A percentile compares a stretch with the other conserved stretches of the same genome.
These are phyloP conservation scores for Fusarium anthophilum DNA, from an alignment of 2,329 filamentous ascomycete genomes.

Conservation along the genomic window DNA sequence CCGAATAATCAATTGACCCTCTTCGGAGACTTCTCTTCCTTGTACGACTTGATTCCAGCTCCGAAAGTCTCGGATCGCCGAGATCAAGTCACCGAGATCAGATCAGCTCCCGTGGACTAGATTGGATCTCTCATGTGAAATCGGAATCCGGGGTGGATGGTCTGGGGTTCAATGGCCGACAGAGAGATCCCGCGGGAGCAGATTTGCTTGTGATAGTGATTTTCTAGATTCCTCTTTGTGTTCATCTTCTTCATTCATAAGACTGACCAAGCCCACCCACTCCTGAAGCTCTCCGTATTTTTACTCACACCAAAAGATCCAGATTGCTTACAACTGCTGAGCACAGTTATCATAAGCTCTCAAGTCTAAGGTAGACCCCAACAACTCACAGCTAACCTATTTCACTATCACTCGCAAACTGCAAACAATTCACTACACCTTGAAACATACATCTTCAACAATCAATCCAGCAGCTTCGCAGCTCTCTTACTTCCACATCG, in stretches of 20 bases:
- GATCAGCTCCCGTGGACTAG: not conserved
- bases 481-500: not conserved
- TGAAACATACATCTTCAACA: conserved; percentile 3
- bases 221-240: not conserved
- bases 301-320: not conserved
- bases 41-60: conserved; percentile 6
- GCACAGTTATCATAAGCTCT: not conserved
- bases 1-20: not conserved
- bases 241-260: not conserved
- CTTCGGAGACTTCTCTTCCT: not conserved
- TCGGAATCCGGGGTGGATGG: conserved; percentile 32
- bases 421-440: not conserved
- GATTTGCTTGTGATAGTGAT: conserved; percentile 23
- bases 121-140: conserved; percentile 33
- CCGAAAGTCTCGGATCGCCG: conserved; percentile 24
- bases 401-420: not conserved
- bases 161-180: conserved; percentile 18
- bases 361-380: not conserved
- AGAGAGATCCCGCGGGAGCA: conserved; percentile 20
- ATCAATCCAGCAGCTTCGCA: not conserved
- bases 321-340: conserved; percentile 7
- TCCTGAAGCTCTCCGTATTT: not conserved
- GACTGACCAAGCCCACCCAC: not conserved
- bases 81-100: conserved; percentile 23
- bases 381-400: not conserved